These are phyloP conservation scores for Shiraia bambusicola DNA, from an alignment of 2,329 filamentous ascomycete genomes.

Conservation along the genomic window DNA sequence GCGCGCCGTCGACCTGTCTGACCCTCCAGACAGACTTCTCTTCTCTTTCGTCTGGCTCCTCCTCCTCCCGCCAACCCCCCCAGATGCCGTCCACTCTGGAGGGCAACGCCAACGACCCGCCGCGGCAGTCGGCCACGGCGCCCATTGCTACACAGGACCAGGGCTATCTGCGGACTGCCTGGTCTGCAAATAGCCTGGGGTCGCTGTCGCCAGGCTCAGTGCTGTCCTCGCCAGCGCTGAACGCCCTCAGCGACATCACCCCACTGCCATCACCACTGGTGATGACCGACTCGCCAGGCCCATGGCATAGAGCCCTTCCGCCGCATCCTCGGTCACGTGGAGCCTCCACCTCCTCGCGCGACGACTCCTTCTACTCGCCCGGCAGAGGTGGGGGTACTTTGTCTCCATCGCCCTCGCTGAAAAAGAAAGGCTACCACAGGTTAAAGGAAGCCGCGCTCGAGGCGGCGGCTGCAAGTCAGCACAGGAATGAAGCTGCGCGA, in stretches of 20 bases:
- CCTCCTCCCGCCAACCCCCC: constrained; percentile 15
- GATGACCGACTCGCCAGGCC: constrained; percentile 45
- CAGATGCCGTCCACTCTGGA: constrained; percentile 37
- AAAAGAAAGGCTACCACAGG: constrained; percentile 52
- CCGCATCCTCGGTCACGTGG: constrained; percentile 40
- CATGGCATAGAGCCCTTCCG: constrained; percentile 44
- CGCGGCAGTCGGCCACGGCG: constrained; percentile 39
- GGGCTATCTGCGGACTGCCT: constrained; percentile 42
- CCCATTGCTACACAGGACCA: constrained; percentile 42
- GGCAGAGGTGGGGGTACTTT: constrained; percentile 34
- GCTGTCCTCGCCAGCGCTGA: constrained; percentile 51
- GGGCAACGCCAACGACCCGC: constrained; percentile 28
- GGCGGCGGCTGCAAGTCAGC: constrained; percentile 34
- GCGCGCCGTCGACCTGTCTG: constrained; percentile 26
- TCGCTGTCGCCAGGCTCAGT: constrained; percentile 50
- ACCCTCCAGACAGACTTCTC: constrained; percentile 34
- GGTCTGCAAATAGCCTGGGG: constrained; percentile 49
- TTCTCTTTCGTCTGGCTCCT: constrained; percentile 32
- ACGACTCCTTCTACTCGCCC: constrained; percentile 36
- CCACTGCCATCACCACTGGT: constrained; percentile 54
- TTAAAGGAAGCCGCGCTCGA: constrained; percentile 47
- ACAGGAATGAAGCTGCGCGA: constrained; percentile 50
- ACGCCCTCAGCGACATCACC: constrained; percentile 53
- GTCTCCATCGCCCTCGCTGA: constrained; percentile 44
- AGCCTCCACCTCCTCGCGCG: constrained; percentile 31